Percentiles rank a stretch among this genome's conserved stretches.
These are phyloP conservation scores for Aspergillus sp. DNA, from an alignment of 2,329 filamentous ascomycete species.

Conservation along the genomic window DNA sequence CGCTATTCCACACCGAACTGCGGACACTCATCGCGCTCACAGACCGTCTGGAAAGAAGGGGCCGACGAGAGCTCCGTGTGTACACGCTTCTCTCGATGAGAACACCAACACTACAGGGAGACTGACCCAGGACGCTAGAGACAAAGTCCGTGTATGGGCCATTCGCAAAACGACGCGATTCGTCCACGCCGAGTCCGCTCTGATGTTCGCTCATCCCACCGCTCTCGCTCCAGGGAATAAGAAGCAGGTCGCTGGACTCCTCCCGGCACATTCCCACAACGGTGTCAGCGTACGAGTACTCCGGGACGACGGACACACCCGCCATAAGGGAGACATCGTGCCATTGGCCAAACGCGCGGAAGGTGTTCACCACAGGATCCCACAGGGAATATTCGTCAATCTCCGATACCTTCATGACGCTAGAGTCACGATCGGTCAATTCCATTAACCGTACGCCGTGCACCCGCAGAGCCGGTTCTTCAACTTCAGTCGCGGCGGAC, in stretches of 20 bases:
- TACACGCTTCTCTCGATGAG: conserved; percentile 73
- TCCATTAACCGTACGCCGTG: conserved; percentile 85
- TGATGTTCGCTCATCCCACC: conserved; percentile 70
- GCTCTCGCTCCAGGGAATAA: conserved; percentile 88
- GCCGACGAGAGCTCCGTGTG: conserved; percentile 17
- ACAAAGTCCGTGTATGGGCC: conserved; percentile 72
- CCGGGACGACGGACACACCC: conserved; percentile 75
- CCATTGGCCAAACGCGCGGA: conserved; percentile 81
- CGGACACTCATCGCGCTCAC: conserved; percentile 60
- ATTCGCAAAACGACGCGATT: conserved; percentile 57
- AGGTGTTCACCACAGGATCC: conserved; percentile 88
- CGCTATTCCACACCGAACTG: conserved; percentile 57
- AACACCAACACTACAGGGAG: conserved; percentile 69
- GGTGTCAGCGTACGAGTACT: conserved; percentile 75
- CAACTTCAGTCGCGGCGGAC: conserved; percentile 12
- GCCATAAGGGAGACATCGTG: conserved; percentile 81
- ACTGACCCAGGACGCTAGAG: conserved; percentile 61
- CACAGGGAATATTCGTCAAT: conserved; percentile 68
- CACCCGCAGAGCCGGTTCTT: conserved; percentile 59
- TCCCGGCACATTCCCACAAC: conserved; percentile 69
- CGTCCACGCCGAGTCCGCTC: conserved; percentile 51
- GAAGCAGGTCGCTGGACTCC: conserved; percentile 68
- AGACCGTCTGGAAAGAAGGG: conserved; percentile 38
- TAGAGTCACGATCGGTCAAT: conserved; percentile 87
- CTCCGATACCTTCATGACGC: conserved; percentile 91